Evolutionary conservation across 306 rosid species (phyloP), one percentile per base, ranked within the genome.

Genomic region (Gleditsia sinensis): DNA sequence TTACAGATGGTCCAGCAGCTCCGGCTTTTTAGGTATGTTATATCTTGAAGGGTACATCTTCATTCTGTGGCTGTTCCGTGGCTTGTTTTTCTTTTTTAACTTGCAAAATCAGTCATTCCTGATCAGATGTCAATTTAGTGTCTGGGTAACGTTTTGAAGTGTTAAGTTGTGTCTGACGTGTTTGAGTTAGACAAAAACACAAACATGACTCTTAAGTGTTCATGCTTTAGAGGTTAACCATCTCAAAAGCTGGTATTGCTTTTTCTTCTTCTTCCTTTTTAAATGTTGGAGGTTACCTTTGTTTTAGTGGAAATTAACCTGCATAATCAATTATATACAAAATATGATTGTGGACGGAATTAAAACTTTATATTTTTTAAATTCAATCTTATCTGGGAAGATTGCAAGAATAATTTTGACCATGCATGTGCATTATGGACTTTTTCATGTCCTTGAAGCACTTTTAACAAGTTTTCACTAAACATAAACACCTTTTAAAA

Each of bases 1-100:
- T 88, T 94, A 80, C 98, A 88, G 83, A 89, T 91, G 96, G 97
- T 91, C 65, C 92, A 94, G 78, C 98, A 94, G 83, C 87, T 89
- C 63, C 92, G 96, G 74, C 88, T 94, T 64, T 91, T 85, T 82
- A 85, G 97, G 98, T 94, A 83, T 57, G 81, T 32, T 54, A 50
- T 59, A 46, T 39, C 19, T 69, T 48, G 45, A 40, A 24, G 54
- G 5, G 56, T 48, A 34, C 64, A 58, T 83, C 69, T 16, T 66
- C 55, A 67, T n/a, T 19, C 24, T 49, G 28, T 64, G 7, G 19
- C 43, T 45, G 53, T 74, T 67, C 12, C 61, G 55, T 39, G 71
- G 30, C 58, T 56, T 54, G 25, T 23, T 14, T 24, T 62, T 64
- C 69, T 21, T 57, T 13, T 43, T 48, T n/a, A 51, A 7, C 4